Evolutionary conservation across 148 eudicot genomes (phyloP), one percentile per base, ranked within the genome.

Genomic region (Diospyros lotus): DNA sequence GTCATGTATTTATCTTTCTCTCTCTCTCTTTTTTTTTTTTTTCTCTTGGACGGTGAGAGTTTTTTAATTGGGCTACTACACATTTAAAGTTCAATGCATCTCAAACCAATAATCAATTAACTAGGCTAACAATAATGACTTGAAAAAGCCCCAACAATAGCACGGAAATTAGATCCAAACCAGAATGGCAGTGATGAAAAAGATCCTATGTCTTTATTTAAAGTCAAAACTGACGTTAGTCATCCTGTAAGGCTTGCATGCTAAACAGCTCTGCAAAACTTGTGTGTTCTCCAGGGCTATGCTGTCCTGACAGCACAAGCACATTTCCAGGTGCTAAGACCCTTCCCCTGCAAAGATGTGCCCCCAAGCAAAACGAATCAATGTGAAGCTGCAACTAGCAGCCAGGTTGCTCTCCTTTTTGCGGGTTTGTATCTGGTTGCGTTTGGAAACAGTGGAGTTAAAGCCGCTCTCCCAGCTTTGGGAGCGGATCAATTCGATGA

Each of bases 401-500:
- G 66, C 64, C 85, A 86, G 77, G 75, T 61, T 17, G 82, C 81
- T 4, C 41, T 86, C 28, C 43, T 86, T 10, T 86, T 74, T 46
- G 28, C 75, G 0, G 87, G 87, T n/a, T 71, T 86, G 3, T 86
- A 86, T 58, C 68, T 86, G 42, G 71, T 82, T 18, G 87, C 87
- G 12, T 13, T 86, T 7, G 89, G 89, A 4, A 77, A 74, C 6
- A 74, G 87, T 18, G 85, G 87, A 1, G 74, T 82, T 38, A 86
- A 84, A 73, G 89, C 89, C 1, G 83, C 87, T 15, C 66, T 82
- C 44, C 89, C 89, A 4, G 66, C 87, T 38, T 72, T 83, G 17
- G 89, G 89, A 73, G 89, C 89, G 0, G 89, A 86, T 43, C 89
- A 86, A 63, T 86, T 84, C 52, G 89, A 86, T 61, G 85, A 82